phyloP scores from a whole-genome alignment of 202 grass and related monocot species.

The Cymbopogon flexuosus region DNA sequence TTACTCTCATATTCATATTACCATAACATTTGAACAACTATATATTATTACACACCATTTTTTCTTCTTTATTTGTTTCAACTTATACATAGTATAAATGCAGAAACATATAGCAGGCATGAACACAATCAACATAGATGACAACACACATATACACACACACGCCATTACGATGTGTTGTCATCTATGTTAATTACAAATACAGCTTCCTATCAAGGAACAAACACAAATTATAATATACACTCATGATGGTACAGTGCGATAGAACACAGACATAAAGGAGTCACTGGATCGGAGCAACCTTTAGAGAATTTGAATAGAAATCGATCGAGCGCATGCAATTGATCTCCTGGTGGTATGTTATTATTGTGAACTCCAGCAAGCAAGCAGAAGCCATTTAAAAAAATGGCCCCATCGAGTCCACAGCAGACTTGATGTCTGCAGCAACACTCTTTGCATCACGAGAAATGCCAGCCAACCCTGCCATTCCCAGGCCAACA shows the following conservation, averaged over 20 bases:
- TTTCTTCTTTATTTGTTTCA: too few species aligned
- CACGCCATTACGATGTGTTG: too few species aligned
- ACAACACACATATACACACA: not conserved
- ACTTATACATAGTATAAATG: too few species aligned
- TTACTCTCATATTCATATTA: too few species aligned
- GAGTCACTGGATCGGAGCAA: not conserved
- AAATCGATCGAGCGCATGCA: not conserved
- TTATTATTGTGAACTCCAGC: not conserved
- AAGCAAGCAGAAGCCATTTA: not conserved
- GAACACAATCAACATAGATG: too few species aligned
- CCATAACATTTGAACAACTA: too few species aligned
- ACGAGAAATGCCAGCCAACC: constrained; percentile 47
- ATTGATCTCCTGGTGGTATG: not conserved
- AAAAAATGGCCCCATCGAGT: not conserved
- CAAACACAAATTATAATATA: not conserved
- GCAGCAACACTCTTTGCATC: constrained; percentile 50
- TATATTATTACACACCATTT: too few species aligned
- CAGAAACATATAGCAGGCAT: too few species aligned
- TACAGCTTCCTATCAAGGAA: not conserved
- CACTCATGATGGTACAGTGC: not conserved
- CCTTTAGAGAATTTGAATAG: not conserved
- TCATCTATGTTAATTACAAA: not conserved
- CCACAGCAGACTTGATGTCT: constrained; percentile 48
- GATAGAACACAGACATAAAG: not conserved
- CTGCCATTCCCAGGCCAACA: constrained; percentile 53